Evolutionary conservation across 495 filamentous ascomycete genomes (phyloP).

Genomic region (Saxispiralis lemnorum): DNA sequence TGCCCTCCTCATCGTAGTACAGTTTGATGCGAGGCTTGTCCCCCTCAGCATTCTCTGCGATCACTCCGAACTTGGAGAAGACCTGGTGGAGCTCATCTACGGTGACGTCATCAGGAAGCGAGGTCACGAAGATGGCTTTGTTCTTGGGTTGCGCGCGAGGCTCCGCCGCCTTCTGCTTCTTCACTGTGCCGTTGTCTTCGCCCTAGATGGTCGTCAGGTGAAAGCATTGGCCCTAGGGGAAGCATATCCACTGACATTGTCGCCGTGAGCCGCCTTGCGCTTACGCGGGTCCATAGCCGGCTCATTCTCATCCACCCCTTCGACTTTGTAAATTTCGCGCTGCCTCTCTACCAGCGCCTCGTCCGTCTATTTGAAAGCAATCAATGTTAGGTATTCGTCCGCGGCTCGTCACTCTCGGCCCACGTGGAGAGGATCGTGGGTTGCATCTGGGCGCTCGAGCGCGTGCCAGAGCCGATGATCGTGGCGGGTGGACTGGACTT

Average conservation of each 20-base stretch:
- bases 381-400: not conserved
- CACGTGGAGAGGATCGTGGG: not conserved
- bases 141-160: constrained; percentile 30
- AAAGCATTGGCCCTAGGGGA: not conserved
- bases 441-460: constrained; percentile 17
- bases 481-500: not conserved
- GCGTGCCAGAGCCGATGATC: constrained; percentile 3
- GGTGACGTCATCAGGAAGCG: constrained; percentile 58
- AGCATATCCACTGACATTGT: constrained; percentile 4
- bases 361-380: constrained; percentile 36
- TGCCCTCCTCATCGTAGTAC: constrained; percentile 64
- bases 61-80: constrained; percentile 80
- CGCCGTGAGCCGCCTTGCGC: constrained; percentile 43
- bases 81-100: constrained; percentile 62
- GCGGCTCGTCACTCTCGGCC: not conserved
- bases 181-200: constrained; percentile 1
- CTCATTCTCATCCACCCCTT: constrained; percentile 47
- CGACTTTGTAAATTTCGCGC: constrained; percentile 52
- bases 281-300: constrained; percentile 35
- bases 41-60: constrained; percentile 81
- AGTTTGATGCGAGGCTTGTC: constrained; percentile 79
- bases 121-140: constrained; percentile 78
- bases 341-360: constrained; percentile 66
- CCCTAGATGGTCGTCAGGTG: not conserved
- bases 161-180: constrained; percentile 35